These are phyloP conservation scores for Monosporascus sp. DNA, from an alignment of 2,329 filamentous ascomycete species.

Conservation along the genomic window DNA sequence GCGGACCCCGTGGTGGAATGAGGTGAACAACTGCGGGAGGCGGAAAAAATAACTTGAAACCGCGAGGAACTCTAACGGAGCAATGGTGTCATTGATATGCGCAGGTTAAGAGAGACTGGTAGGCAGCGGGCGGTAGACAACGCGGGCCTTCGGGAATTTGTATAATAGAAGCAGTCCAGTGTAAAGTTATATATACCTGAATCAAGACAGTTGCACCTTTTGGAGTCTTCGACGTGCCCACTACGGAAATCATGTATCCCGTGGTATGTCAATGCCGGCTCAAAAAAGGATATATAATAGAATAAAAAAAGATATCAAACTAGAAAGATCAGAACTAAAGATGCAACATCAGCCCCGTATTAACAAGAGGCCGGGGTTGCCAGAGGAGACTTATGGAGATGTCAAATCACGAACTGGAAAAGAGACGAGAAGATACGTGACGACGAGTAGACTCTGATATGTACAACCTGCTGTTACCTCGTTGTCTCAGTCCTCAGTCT, in stretches of 20 bases:
- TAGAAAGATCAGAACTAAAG: not conserved
- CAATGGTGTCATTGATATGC: not conserved
- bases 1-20: not conserved
- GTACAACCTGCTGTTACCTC: not conserved
- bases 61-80: not conserved
- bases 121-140: not conserved
- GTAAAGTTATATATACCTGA: not conserved
- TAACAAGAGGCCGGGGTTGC: not conserved
- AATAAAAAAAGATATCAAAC: not conserved
- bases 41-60: not conserved
- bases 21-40: not conserved
- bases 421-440: not conserved
- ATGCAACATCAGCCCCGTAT: too few relatives aligned
- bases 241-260: too few relatives aligned
- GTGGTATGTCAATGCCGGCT: too few relatives aligned
- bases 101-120: not conserved
- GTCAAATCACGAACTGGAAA: not conserved
- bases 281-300: not conserved
- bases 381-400: not conserved
- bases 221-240: too few relatives aligned
- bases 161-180: not conserved
- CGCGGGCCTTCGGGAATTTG: not conserved
- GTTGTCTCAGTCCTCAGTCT: too few relatives aligned
- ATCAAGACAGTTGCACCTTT: too few relatives aligned
- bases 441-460: not conserved